phyloP scores from a whole-genome alignment of 2,329 filamentous ascomycete species.

The Coniochaeta prunicola region DNA sequence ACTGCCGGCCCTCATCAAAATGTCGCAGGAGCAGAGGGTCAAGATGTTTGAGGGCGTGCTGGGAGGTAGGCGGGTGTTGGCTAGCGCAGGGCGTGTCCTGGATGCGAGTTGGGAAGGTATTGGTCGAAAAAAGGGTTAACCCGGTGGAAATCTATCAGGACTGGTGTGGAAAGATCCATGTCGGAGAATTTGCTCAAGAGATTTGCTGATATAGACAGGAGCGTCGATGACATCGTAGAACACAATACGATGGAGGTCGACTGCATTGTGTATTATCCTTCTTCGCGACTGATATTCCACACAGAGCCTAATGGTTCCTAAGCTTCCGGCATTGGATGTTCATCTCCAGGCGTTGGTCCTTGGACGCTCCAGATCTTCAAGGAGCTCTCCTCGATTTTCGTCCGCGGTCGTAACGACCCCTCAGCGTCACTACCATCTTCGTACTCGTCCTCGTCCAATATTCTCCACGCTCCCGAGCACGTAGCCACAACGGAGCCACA shows the following conservation, averaged over 20 bases:
- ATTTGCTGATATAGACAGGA: neutral
- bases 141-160: neutral
- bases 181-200: neutral
- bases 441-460: constrained; percentile 19
- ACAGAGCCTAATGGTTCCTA: neutral
- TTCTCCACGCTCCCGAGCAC: constrained; percentile 47
- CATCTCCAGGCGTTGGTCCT: constrained; percentile 4
- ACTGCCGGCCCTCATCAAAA: constrained; percentile 48
- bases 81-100: constrained; percentile 40
- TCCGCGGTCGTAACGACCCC: constrained; percentile 7
- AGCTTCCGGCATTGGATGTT: neutral
- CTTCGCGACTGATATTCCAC: neutral
- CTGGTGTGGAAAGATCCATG: neutral
- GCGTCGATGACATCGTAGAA: neutral
- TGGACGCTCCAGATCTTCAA: constrained; percentile 37
- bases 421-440: constrained; percentile 3
- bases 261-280: neutral
- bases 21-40: constrained; percentile 43
- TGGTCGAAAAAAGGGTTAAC: neutral
- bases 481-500: constrained; percentile 50
- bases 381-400: constrained; percentile 30
- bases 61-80: constrained; percentile 46
- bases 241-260: neutral
- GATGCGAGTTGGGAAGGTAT: constrained; percentile 39
- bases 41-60: constrained; percentile 42